Conservation (phyloP, 495 filamentous ascomycete genomes). For the Hyaloscypha bicolor region DNA sequence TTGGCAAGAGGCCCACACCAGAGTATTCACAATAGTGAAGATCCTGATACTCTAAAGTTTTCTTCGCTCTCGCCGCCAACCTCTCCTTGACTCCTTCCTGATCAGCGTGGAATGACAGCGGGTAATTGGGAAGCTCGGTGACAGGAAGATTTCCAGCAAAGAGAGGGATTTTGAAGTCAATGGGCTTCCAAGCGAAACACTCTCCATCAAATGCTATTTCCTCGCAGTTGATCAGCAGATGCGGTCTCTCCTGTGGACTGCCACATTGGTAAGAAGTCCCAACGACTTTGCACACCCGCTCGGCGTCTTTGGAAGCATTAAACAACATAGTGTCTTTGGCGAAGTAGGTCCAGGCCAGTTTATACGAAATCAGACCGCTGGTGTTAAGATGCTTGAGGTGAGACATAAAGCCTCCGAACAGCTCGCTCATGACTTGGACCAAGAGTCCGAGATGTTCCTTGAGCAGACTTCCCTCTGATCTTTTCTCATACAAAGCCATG, state of each 20-base stretch:
- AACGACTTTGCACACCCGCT: conserved; percentile 38
- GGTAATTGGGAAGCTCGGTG: conserved; percentile 37
- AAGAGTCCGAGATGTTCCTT: conserved; percentile 38
- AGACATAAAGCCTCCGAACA: conserved; percentile 38
- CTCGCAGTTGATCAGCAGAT: conserved; percentile 28
- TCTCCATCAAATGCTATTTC: conserved; percentile 38
- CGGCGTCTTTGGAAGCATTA: conserved; percentile 34
- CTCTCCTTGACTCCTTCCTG: conserved; percentile 28
- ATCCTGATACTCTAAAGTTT: conserved; percentile 40
- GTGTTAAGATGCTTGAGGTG: conserved; percentile 33
- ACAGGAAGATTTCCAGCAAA: conserved; percentile 37
- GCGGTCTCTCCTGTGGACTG: background rate
- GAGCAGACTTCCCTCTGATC: conserved; percentile 21
- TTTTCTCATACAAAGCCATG: conserved; percentile 23
- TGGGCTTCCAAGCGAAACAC: conserved; percentile 35
- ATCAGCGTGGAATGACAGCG: conserved; percentile 36
- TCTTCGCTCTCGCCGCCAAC: conserved; percentile 33
- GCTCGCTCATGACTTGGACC: conserved; percentile 38
- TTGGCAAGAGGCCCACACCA: conserved; percentile 30
- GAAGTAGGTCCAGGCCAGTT: conserved; percentile 43
- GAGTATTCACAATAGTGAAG: conserved; percentile 37
- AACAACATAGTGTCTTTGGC: conserved; percentile 37
- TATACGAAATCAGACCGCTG: conserved; percentile 35
- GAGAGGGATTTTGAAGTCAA: conserved; percentile 27
- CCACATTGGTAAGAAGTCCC: conserved; percentile 26